These are phyloP conservation scores for Syncephalis plumigaleata DNA, from an alignment of 371 early-diverging fungal genomes.

Conservation along the genomic window DNA sequence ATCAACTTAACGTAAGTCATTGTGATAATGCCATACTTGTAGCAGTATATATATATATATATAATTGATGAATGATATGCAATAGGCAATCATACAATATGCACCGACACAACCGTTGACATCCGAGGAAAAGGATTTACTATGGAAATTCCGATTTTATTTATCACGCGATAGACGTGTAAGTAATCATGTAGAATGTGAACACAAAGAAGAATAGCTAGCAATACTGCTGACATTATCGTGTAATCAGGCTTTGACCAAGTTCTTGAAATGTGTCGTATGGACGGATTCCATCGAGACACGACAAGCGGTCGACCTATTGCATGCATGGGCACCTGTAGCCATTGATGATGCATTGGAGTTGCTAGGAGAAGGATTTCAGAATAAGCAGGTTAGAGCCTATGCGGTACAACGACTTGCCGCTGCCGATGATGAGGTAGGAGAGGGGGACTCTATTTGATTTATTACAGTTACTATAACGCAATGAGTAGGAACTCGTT, in stretches of 20 bases:
- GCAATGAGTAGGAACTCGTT: slow-evolving; percentile 47
- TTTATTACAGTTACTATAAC: background rate
- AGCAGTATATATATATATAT: background rate
- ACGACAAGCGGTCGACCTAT: slow-evolving; percentile 74
- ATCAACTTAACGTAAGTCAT: slow-evolving; percentile 65
- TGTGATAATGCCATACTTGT: background rate
- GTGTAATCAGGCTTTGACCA: slow-evolving; percentile 68
- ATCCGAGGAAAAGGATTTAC: slow-evolving; percentile 73
- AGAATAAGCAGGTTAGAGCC: slow-evolving; percentile 57
- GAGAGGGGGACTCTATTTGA: background rate
- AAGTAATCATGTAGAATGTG: slow-evolving; percentile 3
- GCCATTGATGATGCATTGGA: slow-evolving; percentile 91
- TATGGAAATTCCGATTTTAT: slow-evolving; percentile 95
- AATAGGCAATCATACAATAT: slow-evolving; percentile 71
- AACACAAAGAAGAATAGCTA: background rate
- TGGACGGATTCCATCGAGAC: slow-evolving; percentile 89
- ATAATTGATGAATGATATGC: background rate
- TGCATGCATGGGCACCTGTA: slow-evolving; percentile 77
- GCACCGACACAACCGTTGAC: slow-evolving; percentile 74
- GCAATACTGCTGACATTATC: background rate
- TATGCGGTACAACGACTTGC: slow-evolving; percentile 80
- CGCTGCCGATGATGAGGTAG: slow-evolving; percentile 82
- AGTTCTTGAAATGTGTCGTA: slow-evolving; percentile 86
- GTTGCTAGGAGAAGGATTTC: slow-evolving; percentile 74
- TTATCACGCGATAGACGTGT: slow-evolving; percentile 76